Evolutionary conservation across 2,329 filamentous ascomycete species (phyloP).

Genomic region (Trichophyton mentagrophytes): DNA sequence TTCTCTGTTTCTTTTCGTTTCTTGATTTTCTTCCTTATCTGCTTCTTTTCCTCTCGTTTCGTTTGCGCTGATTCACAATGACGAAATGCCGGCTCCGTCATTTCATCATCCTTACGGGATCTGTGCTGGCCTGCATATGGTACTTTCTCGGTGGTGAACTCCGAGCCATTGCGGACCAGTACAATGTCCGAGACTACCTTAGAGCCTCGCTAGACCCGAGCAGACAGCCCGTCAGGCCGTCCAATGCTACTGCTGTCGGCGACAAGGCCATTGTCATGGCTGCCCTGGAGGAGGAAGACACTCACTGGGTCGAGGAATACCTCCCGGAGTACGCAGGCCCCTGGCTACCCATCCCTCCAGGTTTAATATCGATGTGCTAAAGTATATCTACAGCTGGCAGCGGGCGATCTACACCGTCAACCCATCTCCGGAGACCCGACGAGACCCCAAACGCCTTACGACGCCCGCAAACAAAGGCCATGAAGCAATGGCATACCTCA

Average conservation of each 20-base stretch:
- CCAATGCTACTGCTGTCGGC: not conserved
- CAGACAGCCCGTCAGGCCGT: not conserved
- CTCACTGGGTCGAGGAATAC: conserved; percentile 33
- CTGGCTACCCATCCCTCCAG: not conserved
- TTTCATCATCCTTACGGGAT: not conserved
- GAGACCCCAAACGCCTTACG: conserved; percentile 10
- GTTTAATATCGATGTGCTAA: not conserved
- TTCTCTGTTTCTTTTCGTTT: not conserved
- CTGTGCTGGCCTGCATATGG: not conserved
- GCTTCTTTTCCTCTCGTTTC: not conserved
- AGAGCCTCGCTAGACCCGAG: not conserved
- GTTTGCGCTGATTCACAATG: not conserved
- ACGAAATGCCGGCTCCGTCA: conserved; percentile 3
- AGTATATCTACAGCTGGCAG: conserved; percentile 28
- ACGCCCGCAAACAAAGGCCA: conserved; percentile 36
- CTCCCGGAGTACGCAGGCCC: conserved; percentile 30
- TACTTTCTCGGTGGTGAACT: not conserved
- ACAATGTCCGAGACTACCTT: conserved; percentile 1
- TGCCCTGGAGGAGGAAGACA: conserved; percentile 31
- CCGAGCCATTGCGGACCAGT: not conserved
- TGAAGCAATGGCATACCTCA: conserved; percentile 44
- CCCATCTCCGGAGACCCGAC: conserved; percentile 16
- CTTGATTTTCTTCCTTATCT: not conserved
- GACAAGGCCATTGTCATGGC: conserved; percentile 29
- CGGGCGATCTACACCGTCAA: conserved; percentile 35